Evolutionary conservation across 768 basidiomycete genomes (phyloP).

Genomic region (Austroboletus eburneus): DNA sequence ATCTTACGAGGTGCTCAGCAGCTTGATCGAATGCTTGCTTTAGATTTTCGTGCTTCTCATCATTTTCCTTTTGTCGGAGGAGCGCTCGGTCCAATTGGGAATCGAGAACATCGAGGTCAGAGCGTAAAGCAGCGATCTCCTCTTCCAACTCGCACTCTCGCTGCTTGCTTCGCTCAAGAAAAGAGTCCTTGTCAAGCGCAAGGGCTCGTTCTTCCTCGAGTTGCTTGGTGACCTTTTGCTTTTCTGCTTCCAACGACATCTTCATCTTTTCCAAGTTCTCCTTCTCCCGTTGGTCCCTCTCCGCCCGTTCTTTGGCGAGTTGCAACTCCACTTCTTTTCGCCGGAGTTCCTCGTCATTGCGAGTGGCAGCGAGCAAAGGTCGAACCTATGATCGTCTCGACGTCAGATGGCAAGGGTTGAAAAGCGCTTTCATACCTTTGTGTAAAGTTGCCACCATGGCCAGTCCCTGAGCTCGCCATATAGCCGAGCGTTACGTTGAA

Average conservation of each 20-base stretch:
- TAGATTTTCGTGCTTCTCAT: constrained; percentile 72
- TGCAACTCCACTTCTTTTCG: constrained; percentile 82
- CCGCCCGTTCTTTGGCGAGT: constrained; percentile 77
- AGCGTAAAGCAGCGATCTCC: constrained; percentile 73
- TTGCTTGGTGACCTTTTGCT: constrained; percentile 74
- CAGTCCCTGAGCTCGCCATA: constrained; percentile 89
- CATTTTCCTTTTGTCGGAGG: constrained; percentile 70
- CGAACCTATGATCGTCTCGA: constrained; percentile 56
- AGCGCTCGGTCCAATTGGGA: constrained; percentile 81
- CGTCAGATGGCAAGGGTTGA: background rate
- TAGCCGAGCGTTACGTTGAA: constrained; percentile 90
- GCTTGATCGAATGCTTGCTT: constrained; percentile 77
- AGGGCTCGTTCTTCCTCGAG: constrained; percentile 80
- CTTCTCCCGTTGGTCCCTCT: constrained; percentile 79
- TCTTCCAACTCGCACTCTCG: constrained; percentile 85
- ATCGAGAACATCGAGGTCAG: constrained; percentile 80
- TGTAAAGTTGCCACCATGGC: constrained; percentile 99
- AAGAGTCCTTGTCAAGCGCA: constrained; percentile 75
- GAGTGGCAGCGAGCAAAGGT: constrained; percentile 86
- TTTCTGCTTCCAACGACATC: constrained; percentile 80
- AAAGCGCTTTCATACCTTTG: constrained; percentile 54
- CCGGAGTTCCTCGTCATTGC: constrained; percentile 87
- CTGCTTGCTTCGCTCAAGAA: constrained; percentile 79
- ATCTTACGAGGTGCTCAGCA: constrained; percentile 76
- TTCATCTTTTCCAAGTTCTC: constrained; percentile 75